Evolutionary conservation across 2,329 filamentous ascomycete genomes (phyloP).

Genomic region (Orbilia javanica): DNA sequence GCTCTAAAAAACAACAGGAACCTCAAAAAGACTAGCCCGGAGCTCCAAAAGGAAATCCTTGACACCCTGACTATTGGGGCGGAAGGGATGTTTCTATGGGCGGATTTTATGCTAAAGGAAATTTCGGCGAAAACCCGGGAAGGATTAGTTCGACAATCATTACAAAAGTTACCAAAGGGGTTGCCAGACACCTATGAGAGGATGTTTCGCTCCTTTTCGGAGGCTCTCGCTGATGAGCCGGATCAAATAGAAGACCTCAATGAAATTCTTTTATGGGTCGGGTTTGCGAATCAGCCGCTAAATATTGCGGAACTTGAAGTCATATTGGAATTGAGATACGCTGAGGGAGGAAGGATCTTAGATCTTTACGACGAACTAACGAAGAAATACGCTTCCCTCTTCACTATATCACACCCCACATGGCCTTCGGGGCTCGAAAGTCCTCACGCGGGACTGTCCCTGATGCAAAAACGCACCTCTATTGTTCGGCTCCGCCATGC

Average conservation of each 20-base stretch:
- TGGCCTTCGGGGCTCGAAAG: not conserved
- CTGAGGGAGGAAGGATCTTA: not conserved
- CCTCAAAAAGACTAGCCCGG: not conserved
- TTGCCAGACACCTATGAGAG: slow-evolving; percentile 5
- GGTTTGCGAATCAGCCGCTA: slow-evolving; percentile 8
- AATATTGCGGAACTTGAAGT: slow-evolving; percentile 3
- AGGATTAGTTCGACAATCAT: not conserved
- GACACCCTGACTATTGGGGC: not conserved
- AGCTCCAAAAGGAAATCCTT: slow-evolving; percentile 5
- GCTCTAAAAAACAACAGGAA: not conserved
- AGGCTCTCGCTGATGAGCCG: not conserved
- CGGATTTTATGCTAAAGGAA: slow-evolving; percentile 18
- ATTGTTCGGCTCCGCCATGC: slow-evolving; percentile 21
- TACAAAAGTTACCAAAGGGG: slow-evolving; percentile 18
- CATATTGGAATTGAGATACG: slow-evolving; percentile 1
- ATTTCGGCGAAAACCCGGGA: slow-evolving; percentile 13
- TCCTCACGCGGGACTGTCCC: not conserved
- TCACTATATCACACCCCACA: not conserved
- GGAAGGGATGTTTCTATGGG: slow-evolving; percentile 29
- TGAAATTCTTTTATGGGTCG: slow-evolving; percentile 6
- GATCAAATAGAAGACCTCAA: slow-evolving; percentile 19
- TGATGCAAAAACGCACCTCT: not conserved
- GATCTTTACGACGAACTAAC: slow-evolving; percentile 3
- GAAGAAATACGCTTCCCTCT: slow-evolving; percentile 26
- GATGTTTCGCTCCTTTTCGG: slow-evolving; percentile 11